Percentiles rank a stretch among this genome's conserved stretches.
phyloP scores from a whole-genome alignment of 441 rosid species.

The Pelargonium cotyledonis region DNA sequence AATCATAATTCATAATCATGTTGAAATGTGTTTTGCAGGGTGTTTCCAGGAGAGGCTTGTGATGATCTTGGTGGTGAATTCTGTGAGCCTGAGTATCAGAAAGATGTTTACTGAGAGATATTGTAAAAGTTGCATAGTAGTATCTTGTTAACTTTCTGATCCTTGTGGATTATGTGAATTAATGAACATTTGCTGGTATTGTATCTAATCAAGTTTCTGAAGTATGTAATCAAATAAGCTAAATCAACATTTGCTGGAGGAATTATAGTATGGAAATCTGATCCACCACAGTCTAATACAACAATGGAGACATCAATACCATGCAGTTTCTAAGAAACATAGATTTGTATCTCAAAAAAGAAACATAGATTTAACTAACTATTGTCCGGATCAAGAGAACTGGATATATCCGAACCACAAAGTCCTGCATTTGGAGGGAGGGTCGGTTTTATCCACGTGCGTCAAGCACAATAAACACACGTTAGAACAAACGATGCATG shows the following conservation, averaged over 20 bases:
- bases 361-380: too few relatives aligned
- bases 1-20: too few relatives aligned
- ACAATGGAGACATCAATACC: too few relatives aligned
- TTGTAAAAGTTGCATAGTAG: background rate
- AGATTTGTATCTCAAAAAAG: too few relatives aligned
- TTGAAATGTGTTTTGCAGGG: conserved; percentile 32
- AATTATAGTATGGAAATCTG: background rate
- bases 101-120: conserved; percentile 38
- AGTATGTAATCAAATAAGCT: background rate
- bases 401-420: too few relatives aligned
- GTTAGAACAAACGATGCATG: too few relatives aligned
- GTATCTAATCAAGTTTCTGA: conserved; percentile 3
- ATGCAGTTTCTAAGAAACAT: too few relatives aligned
- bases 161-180: conserved; percentile 12
- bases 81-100: conserved; percentile 59
- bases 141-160: background rate
- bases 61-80: conserved; percentile 86
- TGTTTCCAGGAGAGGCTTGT: conserved; percentile 68
- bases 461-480: too few relatives aligned
- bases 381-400: too few relatives aligned
- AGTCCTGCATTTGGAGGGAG: too few relatives aligned
- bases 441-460: too few relatives aligned
- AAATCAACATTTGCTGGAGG: background rate
- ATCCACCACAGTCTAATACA: background rate
- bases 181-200: background rate